A percentile compares a stretch with the other conserved stretches of the same genome.
These are phyloP conservation scores for Rhododendron vialii DNA, from an alignment of 148 eudicot genomes.

Conservation along the genomic window DNA sequence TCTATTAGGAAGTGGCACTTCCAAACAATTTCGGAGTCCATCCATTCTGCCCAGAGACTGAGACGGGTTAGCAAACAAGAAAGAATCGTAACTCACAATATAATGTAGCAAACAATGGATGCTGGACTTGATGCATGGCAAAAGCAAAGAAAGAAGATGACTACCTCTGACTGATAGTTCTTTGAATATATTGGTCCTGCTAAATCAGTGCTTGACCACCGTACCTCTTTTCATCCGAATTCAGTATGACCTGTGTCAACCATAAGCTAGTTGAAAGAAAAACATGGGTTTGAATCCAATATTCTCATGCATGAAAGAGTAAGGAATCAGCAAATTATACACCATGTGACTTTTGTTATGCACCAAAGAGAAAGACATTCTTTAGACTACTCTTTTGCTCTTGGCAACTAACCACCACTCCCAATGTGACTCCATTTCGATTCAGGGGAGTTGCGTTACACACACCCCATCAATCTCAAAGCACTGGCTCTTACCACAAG, in stretches of 20 bases:
- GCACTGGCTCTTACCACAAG: slow-evolving; percentile 8
- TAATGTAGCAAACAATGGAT: background rate
- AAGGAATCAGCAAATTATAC: background rate
- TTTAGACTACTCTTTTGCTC: background rate
- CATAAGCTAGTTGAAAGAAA: background rate
- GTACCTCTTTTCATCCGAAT: slow-evolving; percentile 84
- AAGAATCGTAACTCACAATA: background rate
- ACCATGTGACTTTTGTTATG: background rate
- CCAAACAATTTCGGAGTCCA: slow-evolving; percentile 69
- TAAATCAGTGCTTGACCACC: slow-evolving; percentile 69
- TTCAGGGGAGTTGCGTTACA: background rate
- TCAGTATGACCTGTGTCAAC: slow-evolving; percentile 54
- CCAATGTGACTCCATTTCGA: background rate
- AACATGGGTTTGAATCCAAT: background rate
- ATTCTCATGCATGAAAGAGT: background rate
- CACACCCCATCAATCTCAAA: background rate
- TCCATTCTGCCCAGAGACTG: slow-evolving; percentile 53
- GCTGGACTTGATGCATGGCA: background rate
- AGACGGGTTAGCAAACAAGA: background rate
- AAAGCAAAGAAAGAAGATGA: background rate
- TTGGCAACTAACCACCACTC: background rate
- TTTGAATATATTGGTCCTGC: slow-evolving; percentile 57
- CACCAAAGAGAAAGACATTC: background rate
- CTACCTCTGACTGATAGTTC: slow-evolving; percentile 71
- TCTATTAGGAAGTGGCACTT: slow-evolving; percentile 74